Evolutionary conservation across 2,329 filamentous ascomycete genomes (phyloP).

Genomic region (Penicillium sp.): DNA sequence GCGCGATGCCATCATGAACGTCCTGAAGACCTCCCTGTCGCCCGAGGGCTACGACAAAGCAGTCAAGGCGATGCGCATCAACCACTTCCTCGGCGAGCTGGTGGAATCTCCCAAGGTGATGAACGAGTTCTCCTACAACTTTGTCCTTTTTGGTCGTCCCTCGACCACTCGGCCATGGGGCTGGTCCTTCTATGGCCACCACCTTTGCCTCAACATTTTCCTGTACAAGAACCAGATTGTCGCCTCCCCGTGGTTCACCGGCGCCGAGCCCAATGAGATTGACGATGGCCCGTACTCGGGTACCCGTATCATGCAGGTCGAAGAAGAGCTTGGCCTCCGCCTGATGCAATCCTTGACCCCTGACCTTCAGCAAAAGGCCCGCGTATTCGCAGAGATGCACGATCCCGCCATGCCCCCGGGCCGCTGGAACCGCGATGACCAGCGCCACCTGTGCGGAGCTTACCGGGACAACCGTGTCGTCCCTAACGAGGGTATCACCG

Average conservation of each 20-base stretch:
- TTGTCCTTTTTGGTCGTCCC: constrained; percentile 59
- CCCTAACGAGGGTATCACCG: constrained; percentile 60
- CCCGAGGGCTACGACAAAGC: constrained; percentile 65
- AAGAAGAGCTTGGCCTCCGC: constrained; percentile 56
- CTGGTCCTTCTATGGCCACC: constrained; percentile 68
- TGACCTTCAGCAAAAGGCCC: constrained; percentile 44
- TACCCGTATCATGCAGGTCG: constrained; percentile 56
- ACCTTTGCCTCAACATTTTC: constrained; percentile 65
- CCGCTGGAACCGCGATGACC: constrained; percentile 72
- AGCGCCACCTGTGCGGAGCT: constrained; percentile 67
- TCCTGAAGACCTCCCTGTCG: constrained; percentile 54
- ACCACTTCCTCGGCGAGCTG: constrained; percentile 64
- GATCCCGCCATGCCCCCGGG: constrained; percentile 54
- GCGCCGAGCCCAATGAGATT: constrained; percentile 69
- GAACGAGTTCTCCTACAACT: constrained; percentile 70
- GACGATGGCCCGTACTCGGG: constrained; percentile 56
- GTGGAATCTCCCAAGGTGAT: constrained; percentile 54
- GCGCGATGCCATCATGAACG: constrained; percentile 44
- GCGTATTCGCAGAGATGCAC: constrained; percentile 51
- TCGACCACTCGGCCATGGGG: constrained; percentile 57
- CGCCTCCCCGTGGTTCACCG: constrained; percentile 66
- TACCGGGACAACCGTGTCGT: constrained; percentile 70
- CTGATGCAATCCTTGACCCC: constrained; percentile 69
- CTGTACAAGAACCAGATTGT: constrained; percentile 58
- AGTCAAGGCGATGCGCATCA: constrained; percentile 60